Evolutionary conservation across 1,284 basidiomycete genomes (phyloP), one percentile per base, ranked within the genome.

Genomic region (Naganishia sp.): DNA sequence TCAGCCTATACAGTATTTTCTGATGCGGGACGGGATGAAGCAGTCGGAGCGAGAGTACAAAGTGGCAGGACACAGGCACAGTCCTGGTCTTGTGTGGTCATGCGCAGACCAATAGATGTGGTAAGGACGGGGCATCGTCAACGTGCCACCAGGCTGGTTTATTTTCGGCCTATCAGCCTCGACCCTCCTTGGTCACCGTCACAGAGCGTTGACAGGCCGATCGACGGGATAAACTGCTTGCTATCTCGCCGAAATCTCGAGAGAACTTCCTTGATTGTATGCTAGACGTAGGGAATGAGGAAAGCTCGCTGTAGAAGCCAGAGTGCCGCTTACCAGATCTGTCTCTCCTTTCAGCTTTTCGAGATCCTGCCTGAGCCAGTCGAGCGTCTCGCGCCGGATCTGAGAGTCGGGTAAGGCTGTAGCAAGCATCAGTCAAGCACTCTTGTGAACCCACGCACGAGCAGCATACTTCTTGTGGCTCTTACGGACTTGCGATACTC

Each of bases 401-500:
- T 68, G 58, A 1, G 73, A 62, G 63, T 79, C 77, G 9, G 77
- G 78, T 6, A 80, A 62, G n/a, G 78, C 79, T 80, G 65, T n/a
- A 45, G 17, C n/a, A 25, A 45, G 6, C 31, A 17, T 18, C 2
- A 42, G 39, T 32, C 32, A 49, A n/a, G 21, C 42, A 45, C 41
- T 64, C 49, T 41, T 10, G 28, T 39, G 46, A 43, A 23, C 15
- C 25, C 15, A 6, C 11, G 28, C 21, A 23, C 13, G 25, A 35
- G n/a, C 23, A 2, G 72, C 78, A 71, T 62, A 79, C 79, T 77
- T 42, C 75, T 58, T 1, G 78, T 80, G 1, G 78, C 73, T 60
- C 79, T 67, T 15, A 80, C 77, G 0, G 77, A 76, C 4, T 68
- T 68, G 10, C 79, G 71, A 67, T 80, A 80, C 1, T 78, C 75